Evolutionary conservation across 305 asterid genomes (phyloP), one percentile per base, ranked within the genome.

Genomic region (Nicotiana rustica): DNA sequence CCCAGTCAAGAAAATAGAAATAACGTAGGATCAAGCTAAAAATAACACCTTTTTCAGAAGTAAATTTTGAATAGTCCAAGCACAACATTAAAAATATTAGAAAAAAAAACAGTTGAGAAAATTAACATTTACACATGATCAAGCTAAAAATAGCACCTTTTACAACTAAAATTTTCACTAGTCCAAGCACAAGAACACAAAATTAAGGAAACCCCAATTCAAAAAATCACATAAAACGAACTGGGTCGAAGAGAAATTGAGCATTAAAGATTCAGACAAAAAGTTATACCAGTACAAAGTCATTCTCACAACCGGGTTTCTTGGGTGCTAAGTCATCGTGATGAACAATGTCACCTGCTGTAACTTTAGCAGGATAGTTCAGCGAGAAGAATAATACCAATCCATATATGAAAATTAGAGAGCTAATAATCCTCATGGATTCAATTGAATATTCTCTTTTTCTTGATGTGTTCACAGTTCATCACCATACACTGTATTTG

Each of bases 291-390:
- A 89, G 85, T 67, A 91, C 86, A 81, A 89, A 91, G 81, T 87
- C 91, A 62, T 91, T 91, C 79, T 85, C 90, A 52, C 94, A 91
- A 68, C 94, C 94, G 68, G 94, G 94, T 77, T 91, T 89, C 47
- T 88, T 88, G 55, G 94, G 94, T 13, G 88, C 86, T 18, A 77
- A 84, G 65, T 75, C 81, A 79, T 95, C 98, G 29, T 89, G 89
- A 68, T 95, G 97, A 86, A 95, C 96, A 83, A 93, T 95, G 87
- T 95, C 98, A 81, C 98, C 95, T 36, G 93, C 97, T n/a, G 85
- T 85, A 56, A 91, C 96, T 85, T 55, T 47, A 68, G 79, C 85
- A 35, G 89, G 90, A 55, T 35, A 77, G 81, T 71, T 84, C 10
- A 89, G 77, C 8, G 49, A 41, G 10, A 89, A 81, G 76, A 86